Evolutionary conservation across 129 eudicot genomes (phyloP).

Genomic region (Deinandra increscens): DNA sequence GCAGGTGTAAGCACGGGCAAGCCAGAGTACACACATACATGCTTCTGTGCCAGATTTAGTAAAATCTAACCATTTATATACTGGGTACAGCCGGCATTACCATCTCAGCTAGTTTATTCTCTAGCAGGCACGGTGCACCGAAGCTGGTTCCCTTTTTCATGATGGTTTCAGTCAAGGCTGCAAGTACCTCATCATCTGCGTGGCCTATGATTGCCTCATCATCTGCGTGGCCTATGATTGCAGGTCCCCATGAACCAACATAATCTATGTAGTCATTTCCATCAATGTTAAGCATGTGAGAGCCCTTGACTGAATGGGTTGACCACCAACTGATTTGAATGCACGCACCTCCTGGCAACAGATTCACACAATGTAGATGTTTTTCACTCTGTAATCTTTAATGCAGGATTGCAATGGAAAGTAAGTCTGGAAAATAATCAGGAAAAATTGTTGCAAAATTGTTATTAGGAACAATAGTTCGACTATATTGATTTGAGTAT

Average conservation of each 20-base stretch:
- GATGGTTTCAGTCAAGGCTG: conserved; percentile 95
- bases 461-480: background rate
- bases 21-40: conserved; percentile 93
- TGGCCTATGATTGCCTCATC: no score
- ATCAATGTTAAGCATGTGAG: conserved; percentile 91
- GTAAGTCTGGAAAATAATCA: background rate
- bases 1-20: conserved; percentile 94
- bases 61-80: conserved; percentile 94
- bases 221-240: conserved; percentile 93
- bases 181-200: no score
- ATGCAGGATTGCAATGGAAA: background rate
- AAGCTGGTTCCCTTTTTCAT: conserved; percentile 99
- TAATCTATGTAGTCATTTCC: conserved; percentile 95
- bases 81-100: conserved; percentile 93
- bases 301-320: conserved; percentile 93
- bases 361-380: background rate
- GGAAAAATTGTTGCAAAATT: background rate
- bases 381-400: background rate
- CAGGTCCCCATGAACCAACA: conserved; percentile 99
- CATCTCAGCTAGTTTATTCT: conserved; percentile 75
- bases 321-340: conserved; percentile 94
- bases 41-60: conserved; percentile 98
- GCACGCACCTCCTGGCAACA: conserved; percentile 88
- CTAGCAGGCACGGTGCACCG: conserved; percentile 97
- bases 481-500: background rate